Base-by-base conservation (phyloP, 805 yeast species). In the Ogataea henricii region DNA sequence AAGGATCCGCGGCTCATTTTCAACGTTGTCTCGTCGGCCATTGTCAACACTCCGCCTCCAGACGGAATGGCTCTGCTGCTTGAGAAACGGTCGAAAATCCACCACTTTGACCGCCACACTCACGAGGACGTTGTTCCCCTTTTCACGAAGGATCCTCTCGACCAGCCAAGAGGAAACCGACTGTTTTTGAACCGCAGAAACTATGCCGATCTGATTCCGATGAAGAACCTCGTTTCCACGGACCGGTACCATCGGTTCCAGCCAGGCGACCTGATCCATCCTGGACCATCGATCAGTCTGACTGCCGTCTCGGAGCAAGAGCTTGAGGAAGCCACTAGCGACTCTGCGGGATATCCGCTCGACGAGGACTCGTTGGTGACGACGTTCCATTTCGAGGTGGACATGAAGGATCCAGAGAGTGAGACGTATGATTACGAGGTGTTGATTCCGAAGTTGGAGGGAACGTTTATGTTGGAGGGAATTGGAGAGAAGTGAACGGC, bases 41-140 rank as follows among this genome's bases (percentile, higher is more conserved):
- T 92, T 48, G 82, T 86, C 23, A 92, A 92, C 65, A 82, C 94
- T 0, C 96, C 99, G 10, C 98, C 98, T 2, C 96, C 97, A 1
- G 80, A 82, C 62, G 83, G 84, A 6, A 87, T 92, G 86, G 94
- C 96, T 0, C 68, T 71, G 5, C 71, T 92, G 53, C 70, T 92
- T 55, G 77, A 86, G 65, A 81, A 75, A 57, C 73, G 96, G 57
- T 76, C 87, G 12, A 76, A 75, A 45, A 70, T 79, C 18, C 97
- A 91, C 66, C 83, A 77, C 52, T 85, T 83, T 56, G 86, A 79
- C 59, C 65, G 59, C 34, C 64, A 73, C 32, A 83, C 91, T 3
- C 87, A 82, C 54, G 97, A 92, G 64, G 94, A 89, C 58, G 77
- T 87, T 62, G 80, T 89, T n/a, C 86, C 87, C 1, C 57, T 90